Evolutionary conservation across 2,329 filamentous ascomycete genomes (phyloP).

Genomic region (Plenodomus biglobosus): DNA sequence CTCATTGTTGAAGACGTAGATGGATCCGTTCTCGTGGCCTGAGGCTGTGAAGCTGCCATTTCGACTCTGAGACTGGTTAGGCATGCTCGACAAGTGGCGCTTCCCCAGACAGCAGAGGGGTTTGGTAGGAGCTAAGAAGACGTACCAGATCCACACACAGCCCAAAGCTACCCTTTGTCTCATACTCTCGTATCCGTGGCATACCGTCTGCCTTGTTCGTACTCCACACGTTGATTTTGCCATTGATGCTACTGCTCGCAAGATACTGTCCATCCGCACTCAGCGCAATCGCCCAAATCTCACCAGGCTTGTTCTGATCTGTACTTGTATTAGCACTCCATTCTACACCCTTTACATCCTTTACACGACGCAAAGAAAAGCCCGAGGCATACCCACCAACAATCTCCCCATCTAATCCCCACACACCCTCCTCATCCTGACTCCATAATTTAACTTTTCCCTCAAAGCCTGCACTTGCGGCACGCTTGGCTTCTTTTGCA

Average conservation of each 20-base stretch:
- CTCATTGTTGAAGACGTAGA: conserved; percentile 95
- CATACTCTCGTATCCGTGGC: conserved; percentile 75
- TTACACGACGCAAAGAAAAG: conserved; percentile 13
- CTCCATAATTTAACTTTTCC: conserved; percentile 87
- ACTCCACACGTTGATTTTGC: conserved; percentile 88
- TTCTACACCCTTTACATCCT: background rate
- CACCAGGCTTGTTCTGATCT: conserved; percentile 63
- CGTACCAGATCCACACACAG: conserved; percentile 77
- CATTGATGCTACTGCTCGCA: conserved; percentile 84
- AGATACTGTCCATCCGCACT: conserved; percentile 82
- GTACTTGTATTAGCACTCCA: conserved; percentile 15
- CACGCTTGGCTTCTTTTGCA: conserved; percentile 59
- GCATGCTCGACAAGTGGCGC: too few species aligned
- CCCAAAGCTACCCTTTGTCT: conserved; percentile 91
- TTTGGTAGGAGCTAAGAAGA: background rate
- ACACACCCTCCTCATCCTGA: conserved; percentile 54
- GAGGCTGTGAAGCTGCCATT: conserved; percentile 87
- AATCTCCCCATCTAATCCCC: conserved; percentile 55
- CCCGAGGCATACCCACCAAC: conserved; percentile 42
- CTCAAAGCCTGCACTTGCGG: conserved; percentile 84
- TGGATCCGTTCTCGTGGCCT: conserved; percentile 86
- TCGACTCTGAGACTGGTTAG: conserved; percentile 50
- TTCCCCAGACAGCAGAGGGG: too few species aligned
- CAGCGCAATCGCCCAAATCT: conserved; percentile 85
- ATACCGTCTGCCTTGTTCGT: conserved; percentile 52